A percentile compares a stretch with the other conserved stretches of the same genome.
Evolutionary conservation across 1,284 basidiomycete genomes (phyloP).

Genomic region (Kalmanozyma brasiliensis): DNA sequence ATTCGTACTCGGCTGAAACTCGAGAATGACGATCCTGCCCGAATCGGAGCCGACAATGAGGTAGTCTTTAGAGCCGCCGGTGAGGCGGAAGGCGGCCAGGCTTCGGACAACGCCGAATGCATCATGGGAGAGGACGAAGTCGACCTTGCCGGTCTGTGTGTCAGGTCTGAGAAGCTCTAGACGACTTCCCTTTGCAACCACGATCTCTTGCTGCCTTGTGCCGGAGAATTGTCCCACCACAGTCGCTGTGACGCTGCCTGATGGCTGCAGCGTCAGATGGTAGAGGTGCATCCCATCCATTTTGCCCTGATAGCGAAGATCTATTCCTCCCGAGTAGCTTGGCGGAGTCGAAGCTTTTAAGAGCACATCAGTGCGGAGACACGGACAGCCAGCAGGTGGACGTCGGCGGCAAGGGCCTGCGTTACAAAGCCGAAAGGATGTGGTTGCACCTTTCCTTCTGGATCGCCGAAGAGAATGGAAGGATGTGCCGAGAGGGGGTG

Average conservation of each 20-base stretch:
- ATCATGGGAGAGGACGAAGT: conserved; percentile 53
- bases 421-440: not conserved
- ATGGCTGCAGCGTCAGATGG: conserved; percentile 61
- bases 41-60: conserved; percentile 66
- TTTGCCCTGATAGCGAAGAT: no score
- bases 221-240: conserved; percentile 66
- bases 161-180: conserved; percentile 63
- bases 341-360: no score
- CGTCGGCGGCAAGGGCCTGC: not conserved
- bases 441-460: not conserved
- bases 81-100: conserved; percentile 61
- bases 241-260: conserved; percentile 58
- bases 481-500: no score
- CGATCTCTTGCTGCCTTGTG: conserved; percentile 63
- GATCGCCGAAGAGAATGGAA: no score
- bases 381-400: not conserved
- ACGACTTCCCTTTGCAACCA: conserved; percentile 59
- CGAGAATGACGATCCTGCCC: conserved; percentile 64
- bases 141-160: conserved; percentile 54
- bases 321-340: no score
- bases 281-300: conserved; percentile 65
- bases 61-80: conserved; percentile 63
- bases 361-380: no score
- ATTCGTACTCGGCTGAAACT: conserved; percentile 58
- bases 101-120: conserved; percentile 63